Evolutionary conservation across 129 eudicot species (phyloP).

Genomic region (Dittrichia graveolens): DNA sequence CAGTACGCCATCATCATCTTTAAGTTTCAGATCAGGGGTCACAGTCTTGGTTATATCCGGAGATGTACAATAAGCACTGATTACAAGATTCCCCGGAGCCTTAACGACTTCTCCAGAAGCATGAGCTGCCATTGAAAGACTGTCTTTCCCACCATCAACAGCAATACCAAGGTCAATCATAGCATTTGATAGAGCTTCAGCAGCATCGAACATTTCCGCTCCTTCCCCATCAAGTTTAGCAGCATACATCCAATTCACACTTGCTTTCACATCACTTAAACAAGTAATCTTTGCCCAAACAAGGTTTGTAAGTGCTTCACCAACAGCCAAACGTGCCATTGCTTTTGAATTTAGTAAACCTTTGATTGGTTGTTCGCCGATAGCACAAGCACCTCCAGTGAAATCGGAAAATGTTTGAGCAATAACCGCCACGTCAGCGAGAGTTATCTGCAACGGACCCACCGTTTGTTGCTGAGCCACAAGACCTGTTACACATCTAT

Average conservation of each 20-base stretch:
- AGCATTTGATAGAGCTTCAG: constrained; percentile 76
- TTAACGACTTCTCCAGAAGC: constrained; percentile 84
- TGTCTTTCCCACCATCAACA: constrained; percentile 94
- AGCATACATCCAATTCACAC: constrained; percentile 99
- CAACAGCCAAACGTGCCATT: constrained; percentile 94
- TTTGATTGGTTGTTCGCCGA: constrained; percentile 91
- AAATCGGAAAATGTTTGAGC: constrained; percentile 75
- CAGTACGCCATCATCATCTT: constrained; percentile 70
- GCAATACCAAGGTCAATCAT: constrained; percentile 96
- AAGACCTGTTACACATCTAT: constrained; percentile 94
- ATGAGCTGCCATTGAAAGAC: constrained; percentile 96
- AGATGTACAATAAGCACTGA: constrained; percentile 86
- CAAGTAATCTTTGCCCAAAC: constrained; percentile 90
- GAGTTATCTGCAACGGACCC: constrained; percentile 87
- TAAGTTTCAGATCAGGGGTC: constrained; percentile 89
- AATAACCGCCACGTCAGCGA: constrained; percentile 91
- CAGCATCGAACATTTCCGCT: constrained; percentile 95
- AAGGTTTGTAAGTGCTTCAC: constrained; percentile 94
- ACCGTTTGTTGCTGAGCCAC: constrained; percentile 98
- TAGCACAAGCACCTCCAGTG: constrained; percentile 96
- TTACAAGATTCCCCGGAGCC: constrained; percentile 98
- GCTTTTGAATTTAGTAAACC: constrained; percentile 89
- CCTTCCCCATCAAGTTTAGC: constrained; percentile 98
- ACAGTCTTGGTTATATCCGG: constrained; percentile 93
- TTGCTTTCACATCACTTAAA: constrained; percentile 87